phyloP scores from a whole-genome alignment of 2,329 filamentous ascomycete species.

The Hymenotorrendiella dingleyae region DNA sequence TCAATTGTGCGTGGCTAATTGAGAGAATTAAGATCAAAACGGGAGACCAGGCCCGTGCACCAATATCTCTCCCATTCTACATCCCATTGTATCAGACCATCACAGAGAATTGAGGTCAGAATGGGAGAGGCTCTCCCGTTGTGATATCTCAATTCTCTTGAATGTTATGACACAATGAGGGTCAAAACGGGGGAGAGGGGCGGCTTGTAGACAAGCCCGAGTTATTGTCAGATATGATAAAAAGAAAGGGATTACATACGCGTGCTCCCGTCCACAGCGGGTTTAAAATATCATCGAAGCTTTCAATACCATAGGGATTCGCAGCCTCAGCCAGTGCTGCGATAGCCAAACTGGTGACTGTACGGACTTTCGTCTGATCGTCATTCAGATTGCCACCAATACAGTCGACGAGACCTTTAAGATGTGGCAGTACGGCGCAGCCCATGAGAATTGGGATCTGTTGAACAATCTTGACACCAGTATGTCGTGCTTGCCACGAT shows the following conservation, averaged over 20 bases:
- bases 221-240: too few species aligned
- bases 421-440: slow-evolving; percentile 88
- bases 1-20: too few species aligned
- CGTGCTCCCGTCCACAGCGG: slow-evolving; percentile 79
- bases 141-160: too few species aligned
- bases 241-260: slow-evolving; percentile 1
- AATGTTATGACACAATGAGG: too few species aligned
- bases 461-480: slow-evolving; percentile 97
- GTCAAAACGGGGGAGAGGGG: too few species aligned
- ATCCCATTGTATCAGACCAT: too few species aligned
- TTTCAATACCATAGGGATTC: slow-evolving; percentile 98
- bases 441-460: slow-evolving; percentile 99
- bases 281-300: slow-evolving; percentile 95
- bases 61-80: too few species aligned
- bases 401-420: slow-evolving; percentile 94
- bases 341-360: slow-evolving; percentile 90
- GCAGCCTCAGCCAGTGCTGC: slow-evolving; percentile 93
- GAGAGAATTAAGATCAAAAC: too few species aligned
- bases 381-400: slow-evolving; percentile 95
- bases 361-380: slow-evolving; percentile 95
- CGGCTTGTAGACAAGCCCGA: too few species aligned
- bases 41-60: too few species aligned
- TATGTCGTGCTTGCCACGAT: slow-evolving; percentile 97
- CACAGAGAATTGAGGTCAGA: too few species aligned
- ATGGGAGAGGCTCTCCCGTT: too few species aligned